Evolutionary conservation across 1,284 basidiomycete genomes (phyloP), one percentile per base, ranked within the genome.

Genomic region (Tylopilus orsonianus): DNA sequence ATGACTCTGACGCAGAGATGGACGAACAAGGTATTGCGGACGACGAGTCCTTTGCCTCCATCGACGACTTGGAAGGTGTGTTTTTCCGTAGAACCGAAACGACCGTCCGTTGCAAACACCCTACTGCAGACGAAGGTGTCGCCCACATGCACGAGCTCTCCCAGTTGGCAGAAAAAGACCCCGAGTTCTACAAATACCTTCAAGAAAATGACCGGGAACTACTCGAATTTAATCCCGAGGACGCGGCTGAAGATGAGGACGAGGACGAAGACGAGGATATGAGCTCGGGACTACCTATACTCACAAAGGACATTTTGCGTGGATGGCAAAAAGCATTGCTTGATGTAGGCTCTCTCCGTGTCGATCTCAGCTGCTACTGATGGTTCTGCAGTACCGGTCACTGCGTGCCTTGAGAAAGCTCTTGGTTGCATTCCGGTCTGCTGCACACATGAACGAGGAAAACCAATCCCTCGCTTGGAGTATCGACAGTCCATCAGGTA

Each of bases 181-280:
- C 96, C 16, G 96, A 97, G 62, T 99, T 99, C 73, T 99, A 85
- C 85, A 94, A 97, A 70, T 99, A 97, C 65, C 77, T 99, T 7
- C 87, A 97, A 72, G 93, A 98, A 71, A 96, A 99, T 65, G 96
- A 99, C 70, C 75, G 78, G 48, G 93, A 94, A 46, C 73, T 99
- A 26, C 77, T 99, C 6, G 76, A 91, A 2, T 99, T 99, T 65
- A 74, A 82, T 32, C 70, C 74, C 2, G 61, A 57, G 13, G 68
- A 67, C 5, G 72, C 70, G 13, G 71, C 66, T 20, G 70, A 73
- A 23, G 72, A 73, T 0, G 70, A 73, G 2, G 67, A 73, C 27
- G 77, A 76, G 5, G 73, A 70, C 3, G 72, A 73, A 4, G 67
- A 67, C 2, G 66, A 65, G 23, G 65, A 65, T 16, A 66, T 68